phyloP scores from a whole-genome alignment of 2,329 filamentous ascomycete genomes.

The Periglandula ipomoeae region DNA sequence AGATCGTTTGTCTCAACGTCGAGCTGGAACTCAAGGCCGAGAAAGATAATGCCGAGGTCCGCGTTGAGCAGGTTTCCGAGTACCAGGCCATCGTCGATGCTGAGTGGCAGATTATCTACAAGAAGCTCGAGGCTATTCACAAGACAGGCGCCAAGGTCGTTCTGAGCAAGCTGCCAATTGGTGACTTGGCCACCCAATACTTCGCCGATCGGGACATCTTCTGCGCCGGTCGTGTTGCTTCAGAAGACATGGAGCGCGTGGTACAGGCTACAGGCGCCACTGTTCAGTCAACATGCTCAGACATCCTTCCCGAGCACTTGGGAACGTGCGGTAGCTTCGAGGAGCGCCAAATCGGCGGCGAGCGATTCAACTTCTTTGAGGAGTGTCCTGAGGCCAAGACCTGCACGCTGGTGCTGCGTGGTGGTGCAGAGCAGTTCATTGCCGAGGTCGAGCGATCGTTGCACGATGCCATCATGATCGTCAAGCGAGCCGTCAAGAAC shows the following conservation, averaged over 20 bases:
- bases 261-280: constrained; percentile 90
- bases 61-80: constrained; percentile 95
- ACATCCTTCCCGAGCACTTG: constrained; percentile 81
- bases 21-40: constrained; percentile 97
- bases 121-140: constrained; percentile 93
- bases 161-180: constrained; percentile 92
- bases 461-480: constrained; percentile 99
- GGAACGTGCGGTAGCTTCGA: constrained; percentile 87
- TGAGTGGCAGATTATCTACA: constrained; percentile 99
- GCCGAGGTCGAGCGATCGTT: constrained; percentile 95
- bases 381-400: constrained; percentile 93
- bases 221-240: constrained; percentile 86
- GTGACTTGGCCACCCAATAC: constrained; percentile 93
- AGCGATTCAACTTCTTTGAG: constrained; percentile 98
- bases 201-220: constrained; percentile 98
- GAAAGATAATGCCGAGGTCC: constrained; percentile 97
- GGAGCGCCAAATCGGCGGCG: constrained; percentile 92
- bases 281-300: constrained; percentile 90
- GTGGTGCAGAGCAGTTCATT: constrained; percentile 97
- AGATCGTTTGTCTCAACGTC: constrained; percentile 95
- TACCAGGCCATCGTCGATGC: constrained; percentile 99
- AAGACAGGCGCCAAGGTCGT: constrained; percentile 96
- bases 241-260: constrained; percentile 91
- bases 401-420: constrained; percentile 89
- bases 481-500: constrained; percentile 96